Evolutionary conservation across 345 rosid genomes (phyloP).

Genomic region (Carallia brachiata): DNA sequence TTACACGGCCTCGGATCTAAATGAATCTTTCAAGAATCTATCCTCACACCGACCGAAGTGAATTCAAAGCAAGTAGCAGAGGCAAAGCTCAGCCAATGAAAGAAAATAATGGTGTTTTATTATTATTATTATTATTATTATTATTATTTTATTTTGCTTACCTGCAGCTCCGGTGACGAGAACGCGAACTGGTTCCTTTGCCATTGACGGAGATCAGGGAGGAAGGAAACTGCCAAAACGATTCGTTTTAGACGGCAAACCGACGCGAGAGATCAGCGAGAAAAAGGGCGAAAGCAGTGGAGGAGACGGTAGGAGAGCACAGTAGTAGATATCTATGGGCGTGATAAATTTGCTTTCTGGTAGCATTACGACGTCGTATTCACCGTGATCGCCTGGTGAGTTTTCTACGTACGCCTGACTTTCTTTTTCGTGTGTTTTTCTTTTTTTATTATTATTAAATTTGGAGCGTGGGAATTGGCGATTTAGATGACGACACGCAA

Average conservation of each 20-base stretch:
- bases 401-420: background rate
- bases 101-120: too few relatives aligned
- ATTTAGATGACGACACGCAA: slow-evolving; percentile 10
- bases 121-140: too few relatives aligned
- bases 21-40: background rate
- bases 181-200: slow-evolving; percentile 88
- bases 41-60: background rate
- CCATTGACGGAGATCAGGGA: slow-evolving; percentile 53
- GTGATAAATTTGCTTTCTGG: background rate
- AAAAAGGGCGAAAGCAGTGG: background rate
- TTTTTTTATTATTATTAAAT: too few relatives aligned
- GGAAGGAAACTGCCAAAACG: background rate
- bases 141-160: slow-evolving; percentile 1
- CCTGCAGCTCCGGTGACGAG: slow-evolving; percentile 99
- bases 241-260: background rate
- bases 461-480: background rate
- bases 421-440: too few relatives aligned
- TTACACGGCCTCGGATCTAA: background rate
- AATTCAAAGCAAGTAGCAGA: too few relatives aligned
- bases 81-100: too few relatives aligned
- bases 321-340: background rate
- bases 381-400: background rate
- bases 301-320: background rate
- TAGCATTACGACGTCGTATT: background rate
- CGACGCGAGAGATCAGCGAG: too few relatives aligned